These are phyloP conservation scores for Rubia peregrina DNA, from an alignment of 305 asterid genomes.

Conservation along the genomic window DNA sequence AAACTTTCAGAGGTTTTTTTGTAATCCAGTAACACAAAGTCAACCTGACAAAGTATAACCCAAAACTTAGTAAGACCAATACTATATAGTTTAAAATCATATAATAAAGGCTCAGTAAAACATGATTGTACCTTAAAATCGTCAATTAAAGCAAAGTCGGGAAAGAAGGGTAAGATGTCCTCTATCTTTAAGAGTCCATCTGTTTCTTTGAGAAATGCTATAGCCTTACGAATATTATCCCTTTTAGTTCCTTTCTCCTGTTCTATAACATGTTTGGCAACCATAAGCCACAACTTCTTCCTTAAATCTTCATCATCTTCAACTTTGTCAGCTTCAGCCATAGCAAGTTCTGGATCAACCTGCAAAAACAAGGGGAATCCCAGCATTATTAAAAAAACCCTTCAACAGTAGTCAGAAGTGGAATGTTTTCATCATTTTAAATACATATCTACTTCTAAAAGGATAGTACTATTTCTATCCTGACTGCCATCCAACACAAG, in stretches of 20 bases:
- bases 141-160: constrained; percentile 91
- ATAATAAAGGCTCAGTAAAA: constrained; percentile 8
- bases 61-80: neutral
- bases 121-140: constrained; percentile 67
- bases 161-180: constrained; percentile 94
- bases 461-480: neutral
- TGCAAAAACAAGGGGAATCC: constrained; percentile 17
- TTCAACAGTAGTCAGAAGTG: neutral
- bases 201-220: constrained; percentile 97
- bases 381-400: neutral
- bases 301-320: constrained; percentile 97
- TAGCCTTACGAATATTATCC: constrained; percentile 95
- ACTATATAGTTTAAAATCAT: neutral
- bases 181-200: constrained; percentile 94
- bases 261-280: constrained; percentile 92
- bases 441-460: neutral
- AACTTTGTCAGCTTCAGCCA: constrained; percentile 99
- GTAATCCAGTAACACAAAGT: neutral
- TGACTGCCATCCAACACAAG: neutral
- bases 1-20: neutral
- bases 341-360: constrained; percentile 98
- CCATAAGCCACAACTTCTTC: constrained; percentile 97
- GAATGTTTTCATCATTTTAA: neutral
- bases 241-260: constrained; percentile 98
- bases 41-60: neutral